These are phyloP conservation scores for Quercus berberidifolia DNA, from an alignment of 306 rosid genomes.

Conservation along the genomic window DNA sequence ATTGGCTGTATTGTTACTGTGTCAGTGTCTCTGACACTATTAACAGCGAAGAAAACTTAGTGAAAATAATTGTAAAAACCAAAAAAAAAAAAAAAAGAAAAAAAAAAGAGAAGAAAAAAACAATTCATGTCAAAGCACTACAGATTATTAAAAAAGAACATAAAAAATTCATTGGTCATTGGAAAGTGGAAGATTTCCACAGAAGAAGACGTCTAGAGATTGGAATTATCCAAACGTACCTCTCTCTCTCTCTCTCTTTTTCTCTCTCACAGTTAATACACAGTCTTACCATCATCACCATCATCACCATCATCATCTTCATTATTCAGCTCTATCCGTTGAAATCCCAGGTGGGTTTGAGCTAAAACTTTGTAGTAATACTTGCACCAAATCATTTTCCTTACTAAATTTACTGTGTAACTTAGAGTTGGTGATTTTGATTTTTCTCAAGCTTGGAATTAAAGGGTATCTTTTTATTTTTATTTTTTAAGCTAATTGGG, in stretches of 20 bases:
- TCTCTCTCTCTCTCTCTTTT: not conserved
- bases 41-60: not conserved
- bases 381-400: not conserved
- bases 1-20: conserved; percentile 6
- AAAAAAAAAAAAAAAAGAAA: not conserved
- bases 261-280: conserved; percentile 10
- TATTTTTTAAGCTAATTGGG: not conserved
- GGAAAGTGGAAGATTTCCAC: conserved; percentile 49
- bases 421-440: conserved; percentile 13
- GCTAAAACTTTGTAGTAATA: conserved; percentile 22
- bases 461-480: not conserved
- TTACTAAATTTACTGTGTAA: conserved; percentile 8
- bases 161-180: conserved; percentile 33
- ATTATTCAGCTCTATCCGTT: too few species aligned
- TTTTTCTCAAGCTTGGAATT: conserved; percentile 23
- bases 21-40: conserved; percentile 27
- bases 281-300: conserved; percentile 17
- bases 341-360: conserved; percentile 33
- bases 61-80: too few species aligned
- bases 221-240: conserved; percentile 39
- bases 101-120: not conserved
- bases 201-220: conserved; percentile 54
- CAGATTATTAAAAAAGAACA: conserved; percentile 19
- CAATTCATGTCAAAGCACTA: conserved; percentile 38
- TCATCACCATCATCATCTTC: conserved; percentile 28